Base-by-base conservation (phyloP, 331 rosid genomes). In the Prunus yedoensis region DNA sequence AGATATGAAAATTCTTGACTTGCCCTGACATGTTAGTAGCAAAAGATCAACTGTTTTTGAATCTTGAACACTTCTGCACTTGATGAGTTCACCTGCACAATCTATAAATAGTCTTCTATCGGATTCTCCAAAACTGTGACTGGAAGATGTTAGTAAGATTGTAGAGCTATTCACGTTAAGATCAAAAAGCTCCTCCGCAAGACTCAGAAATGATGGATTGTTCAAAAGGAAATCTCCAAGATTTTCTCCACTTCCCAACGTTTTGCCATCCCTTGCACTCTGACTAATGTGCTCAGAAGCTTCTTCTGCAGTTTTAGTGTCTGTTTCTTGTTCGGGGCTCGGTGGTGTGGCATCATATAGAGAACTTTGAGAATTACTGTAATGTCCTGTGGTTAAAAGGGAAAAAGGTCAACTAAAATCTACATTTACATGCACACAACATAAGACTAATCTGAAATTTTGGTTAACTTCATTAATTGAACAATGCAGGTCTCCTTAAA, bases 71-170 rank as follows among this genome's bases (percentile, higher is more conserved):
- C 88, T 75, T 84, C 75, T 87, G 15, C 84, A 75, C 83, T 85
- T 84, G 0, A 85, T 41, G 66, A 94, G 82, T 82, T 92, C 99
- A 12, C 80, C 81, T 47, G 97, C 99, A 60, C 92, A 92, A 59
- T 92, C 97, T 59, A 85, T 67, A 61, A 60, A 77, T 67, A 84
- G 93, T 66, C 70, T 83, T 30, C 30, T 58, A 57, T 80, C 60
- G 76, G 65, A 71, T 71, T 72, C 68, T 56, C 43, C 83, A 4
- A 50, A 53, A 75, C 45, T 64, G 17, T 74, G 57, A 10, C 64
- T 51, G 75, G 74, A 70, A 71, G 75, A 74, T 56, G 79, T 68
- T 62, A 65, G 87, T 57, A 75, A 71, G 68, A 76, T 76, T 82
- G 62, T 77, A 65, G 84, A 58, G 83, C 35, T 68, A 51, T 86